These are phyloP conservation scores for Microdochium bolleyi DNA, from an alignment of 2,329 filamentous ascomycete species.

Conservation along the genomic window DNA sequence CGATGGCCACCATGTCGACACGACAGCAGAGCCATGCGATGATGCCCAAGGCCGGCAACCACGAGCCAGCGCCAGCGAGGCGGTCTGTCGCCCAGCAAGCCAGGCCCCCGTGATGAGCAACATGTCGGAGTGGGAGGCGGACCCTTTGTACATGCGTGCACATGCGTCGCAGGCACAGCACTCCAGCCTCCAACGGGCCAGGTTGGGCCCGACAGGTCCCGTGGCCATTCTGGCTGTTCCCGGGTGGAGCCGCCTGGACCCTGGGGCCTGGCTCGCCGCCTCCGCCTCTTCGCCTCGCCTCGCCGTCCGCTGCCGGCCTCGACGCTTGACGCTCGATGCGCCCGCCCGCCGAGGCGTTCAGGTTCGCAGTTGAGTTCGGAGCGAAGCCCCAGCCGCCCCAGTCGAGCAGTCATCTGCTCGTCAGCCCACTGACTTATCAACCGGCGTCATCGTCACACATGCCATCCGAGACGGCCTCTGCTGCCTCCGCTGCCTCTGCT, in stretches of 20 bases:
- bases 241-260: not conserved
- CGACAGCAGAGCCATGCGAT: not conserved
- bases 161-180: not conserved
- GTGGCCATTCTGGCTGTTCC: not conserved
- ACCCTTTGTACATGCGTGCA: not conserved
- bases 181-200: not conserved
- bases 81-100: not conserved
- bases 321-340: too few relatives aligned
- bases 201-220: not conserved
- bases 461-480: too few relatives aligned
- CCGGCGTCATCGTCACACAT: not conserved
- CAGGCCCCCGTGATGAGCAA: not conserved
- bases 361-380: too few relatives aligned
- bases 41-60: not conserved
- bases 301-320: not conserved
- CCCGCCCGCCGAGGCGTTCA: too few relatives aligned
- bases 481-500: too few relatives aligned
- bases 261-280: not conserved
- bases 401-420: not conserved
- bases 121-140: not conserved
- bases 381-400: not conserved
- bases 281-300: not conserved
- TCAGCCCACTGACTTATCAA: not conserved
- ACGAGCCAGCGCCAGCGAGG: not conserved
- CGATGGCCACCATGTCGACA: not conserved